These are phyloP conservation scores for Aspergillus indologenus DNA, from an alignment of 495 filamentous ascomycete genomes.

Conservation along the genomic window DNA sequence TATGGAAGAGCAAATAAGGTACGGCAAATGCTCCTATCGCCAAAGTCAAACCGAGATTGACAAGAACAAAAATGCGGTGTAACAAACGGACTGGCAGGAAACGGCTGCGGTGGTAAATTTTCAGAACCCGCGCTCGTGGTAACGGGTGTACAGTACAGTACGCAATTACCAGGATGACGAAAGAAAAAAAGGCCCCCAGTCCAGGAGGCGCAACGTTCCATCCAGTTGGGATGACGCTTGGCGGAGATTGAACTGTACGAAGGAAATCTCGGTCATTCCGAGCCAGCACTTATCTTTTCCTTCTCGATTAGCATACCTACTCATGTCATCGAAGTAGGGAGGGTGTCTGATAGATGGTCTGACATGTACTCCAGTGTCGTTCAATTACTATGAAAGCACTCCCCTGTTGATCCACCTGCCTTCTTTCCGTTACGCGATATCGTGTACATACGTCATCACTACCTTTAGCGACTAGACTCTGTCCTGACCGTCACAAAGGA, in stretches of 20 bases:
- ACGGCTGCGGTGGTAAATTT: background rate
- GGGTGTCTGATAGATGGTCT: too few species aligned
- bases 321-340: background rate
- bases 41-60: background rate
- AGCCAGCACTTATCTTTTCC: too few species aligned
- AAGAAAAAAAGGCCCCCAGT: conserved; percentile 13
- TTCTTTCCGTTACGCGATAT: too few species aligned
- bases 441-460: too few species aligned
- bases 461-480: too few species aligned
- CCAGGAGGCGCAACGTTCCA: conserved; percentile 31
- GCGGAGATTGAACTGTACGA: background rate
- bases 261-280: too few species aligned
- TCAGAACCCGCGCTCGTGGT: background rate
- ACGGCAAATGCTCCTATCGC: conserved; percentile 2
- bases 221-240: conserved; percentile 25
- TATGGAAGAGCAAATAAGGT: conserved; percentile 12
- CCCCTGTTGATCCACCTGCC: background rate
- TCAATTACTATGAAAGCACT: too few species aligned
- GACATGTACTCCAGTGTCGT: too few species aligned
- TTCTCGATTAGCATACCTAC: background rate
- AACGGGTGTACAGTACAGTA: background rate
- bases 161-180: conserved; percentile 10
- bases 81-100: conserved; percentile 5
- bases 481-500: background rate
- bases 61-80: background rate